phyloP scores from a whole-genome alignment of 2,329 filamentous ascomycete species.

The Fusarium brevicatenulatum region DNA sequence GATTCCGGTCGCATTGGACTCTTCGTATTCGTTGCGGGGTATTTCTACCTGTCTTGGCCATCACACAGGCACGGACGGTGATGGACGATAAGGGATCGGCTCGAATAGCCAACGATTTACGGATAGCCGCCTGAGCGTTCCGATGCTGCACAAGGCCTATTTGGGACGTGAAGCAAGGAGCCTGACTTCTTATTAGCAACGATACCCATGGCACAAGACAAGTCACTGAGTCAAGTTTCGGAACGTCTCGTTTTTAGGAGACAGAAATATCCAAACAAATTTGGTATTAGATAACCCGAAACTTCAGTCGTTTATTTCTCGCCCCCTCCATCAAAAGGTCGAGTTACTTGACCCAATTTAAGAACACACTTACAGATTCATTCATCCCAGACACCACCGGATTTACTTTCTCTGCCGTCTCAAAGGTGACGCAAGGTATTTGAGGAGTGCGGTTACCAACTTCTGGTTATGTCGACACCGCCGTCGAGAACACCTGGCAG shows the following conservation, averaged over 20 bases:
- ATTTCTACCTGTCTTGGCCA: background rate
- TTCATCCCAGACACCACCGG: too few relatives aligned
- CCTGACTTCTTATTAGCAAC: background rate
- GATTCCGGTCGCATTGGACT: too few relatives aligned
- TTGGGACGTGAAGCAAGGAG: background rate
- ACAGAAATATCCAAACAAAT: background rate
- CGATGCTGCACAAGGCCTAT: background rate
- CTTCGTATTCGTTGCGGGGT: background rate
- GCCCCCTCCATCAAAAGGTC: fast-evolving
- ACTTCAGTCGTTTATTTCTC: background rate
- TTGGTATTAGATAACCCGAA: background rate
- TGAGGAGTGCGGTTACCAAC: background rate
- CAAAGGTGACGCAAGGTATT: too few relatives aligned
- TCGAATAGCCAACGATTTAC: background rate
- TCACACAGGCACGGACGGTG: too few relatives aligned
- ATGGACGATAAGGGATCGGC: background rate
- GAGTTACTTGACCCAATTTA: background rate
- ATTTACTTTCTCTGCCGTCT: fast-evolving
- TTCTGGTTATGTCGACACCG: background rate
- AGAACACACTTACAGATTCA: too few relatives aligned
- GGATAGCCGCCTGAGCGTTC: background rate
- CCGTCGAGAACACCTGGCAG: background rate
- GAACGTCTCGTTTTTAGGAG: too few relatives aligned
- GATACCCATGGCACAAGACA: fast-evolving
- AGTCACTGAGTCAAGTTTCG: background rate